phyloP scores from a whole-genome alignment of 2,329 filamentous ascomycete genomes.

The Phialocephala subalpina region DNA sequence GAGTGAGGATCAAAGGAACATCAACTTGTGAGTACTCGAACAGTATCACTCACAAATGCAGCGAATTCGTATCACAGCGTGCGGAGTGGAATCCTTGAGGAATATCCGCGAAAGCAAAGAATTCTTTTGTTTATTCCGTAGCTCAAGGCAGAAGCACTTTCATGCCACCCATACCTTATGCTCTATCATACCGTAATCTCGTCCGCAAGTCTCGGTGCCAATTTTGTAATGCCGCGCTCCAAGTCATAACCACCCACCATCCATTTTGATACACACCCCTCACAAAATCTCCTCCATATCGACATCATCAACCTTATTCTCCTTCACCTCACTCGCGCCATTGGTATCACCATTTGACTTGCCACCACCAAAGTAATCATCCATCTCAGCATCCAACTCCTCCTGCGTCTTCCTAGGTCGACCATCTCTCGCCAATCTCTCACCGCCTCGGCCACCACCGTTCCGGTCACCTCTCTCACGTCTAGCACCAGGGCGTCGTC shows the following conservation, averaged over 20 bases:
- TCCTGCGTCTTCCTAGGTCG: constrained; percentile 85
- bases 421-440: constrained; percentile 54
- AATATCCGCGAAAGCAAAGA: not conserved
- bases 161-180: not conserved
- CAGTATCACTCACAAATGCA: too few relatives aligned
- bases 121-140: not conserved
- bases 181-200: not conserved
- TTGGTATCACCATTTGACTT: constrained; percentile 50
- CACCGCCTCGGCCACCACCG: constrained; percentile 44
- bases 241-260: not conserved
- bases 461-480: constrained; percentile 48
- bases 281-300: constrained; percentile 73
- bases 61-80: too few relatives aligned
- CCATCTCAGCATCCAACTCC: constrained; percentile 96
- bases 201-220: not conserved
- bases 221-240: not conserved
- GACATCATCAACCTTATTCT: constrained; percentile 51
- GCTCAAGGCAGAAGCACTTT: not conserved
- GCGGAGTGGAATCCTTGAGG: not conserved
- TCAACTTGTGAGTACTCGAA: too few relatives aligned
- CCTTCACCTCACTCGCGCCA: constrained; percentile 43
- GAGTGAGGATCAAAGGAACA: not conserved
- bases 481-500: constrained; percentile 58
- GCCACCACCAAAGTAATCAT: constrained; percentile 80
- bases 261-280: constrained; percentile 7